phyloP scores from a whole-genome alignment of 495 filamentous ascomycete genomes.

The Melanomma pulvis-pyrius region DNA sequence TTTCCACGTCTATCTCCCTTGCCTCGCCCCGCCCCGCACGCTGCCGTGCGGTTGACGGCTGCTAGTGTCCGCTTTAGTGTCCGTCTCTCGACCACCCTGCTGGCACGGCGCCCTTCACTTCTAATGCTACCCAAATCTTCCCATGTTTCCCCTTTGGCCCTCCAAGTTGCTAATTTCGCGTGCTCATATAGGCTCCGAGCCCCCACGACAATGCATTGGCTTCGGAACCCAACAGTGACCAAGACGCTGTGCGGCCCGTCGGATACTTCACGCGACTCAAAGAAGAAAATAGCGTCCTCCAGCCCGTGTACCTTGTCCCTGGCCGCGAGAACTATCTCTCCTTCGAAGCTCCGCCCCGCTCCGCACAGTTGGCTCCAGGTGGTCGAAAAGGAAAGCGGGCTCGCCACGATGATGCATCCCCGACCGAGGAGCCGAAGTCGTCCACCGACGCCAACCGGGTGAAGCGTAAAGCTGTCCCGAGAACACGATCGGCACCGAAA shows the following conservation, averaged over 20 bases:
- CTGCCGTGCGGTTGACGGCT: neutral
- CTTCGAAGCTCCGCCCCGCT: neutral
- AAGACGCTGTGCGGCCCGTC: neutral
- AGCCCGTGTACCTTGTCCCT: neutral
- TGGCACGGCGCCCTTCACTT: too few species aligned
- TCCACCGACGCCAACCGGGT: neutral
- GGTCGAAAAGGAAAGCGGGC: neutral
- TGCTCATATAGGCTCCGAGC: neutral
- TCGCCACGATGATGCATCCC: neutral
- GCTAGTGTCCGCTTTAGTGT: neutral
- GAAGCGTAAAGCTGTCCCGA: neutral
- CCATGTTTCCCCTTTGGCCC: neutral
- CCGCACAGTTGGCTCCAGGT: neutral
- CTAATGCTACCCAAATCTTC: too few species aligned
- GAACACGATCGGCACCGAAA: neutral
- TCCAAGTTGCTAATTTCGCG: neutral
- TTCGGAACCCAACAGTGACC: neutral
- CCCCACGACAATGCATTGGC: neutral
- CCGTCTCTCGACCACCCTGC: neutral
- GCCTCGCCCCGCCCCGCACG: neutral
- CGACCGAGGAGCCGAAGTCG: neutral
- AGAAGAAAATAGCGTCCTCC: neutral
- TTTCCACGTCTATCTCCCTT: neutral
- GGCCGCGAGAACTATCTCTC: neutral
- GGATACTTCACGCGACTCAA: neutral